Evolutionary conservation across 441 rosid genomes (phyloP), one percentile per base, ranked within the genome.

Genomic region (Populus tomentosa): DNA sequence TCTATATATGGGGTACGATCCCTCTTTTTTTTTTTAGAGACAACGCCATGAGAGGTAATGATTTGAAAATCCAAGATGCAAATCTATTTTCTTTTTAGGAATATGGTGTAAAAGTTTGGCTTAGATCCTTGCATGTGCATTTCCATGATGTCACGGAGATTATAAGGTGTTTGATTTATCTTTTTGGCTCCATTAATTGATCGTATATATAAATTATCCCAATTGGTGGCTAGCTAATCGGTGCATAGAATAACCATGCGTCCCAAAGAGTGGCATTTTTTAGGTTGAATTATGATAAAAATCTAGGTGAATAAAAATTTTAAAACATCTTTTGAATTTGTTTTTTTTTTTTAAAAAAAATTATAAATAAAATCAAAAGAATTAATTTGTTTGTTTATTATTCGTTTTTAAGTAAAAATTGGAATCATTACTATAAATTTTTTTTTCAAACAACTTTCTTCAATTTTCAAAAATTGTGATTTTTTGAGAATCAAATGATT

Each of bases 1-100:
- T 46, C 18, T 68, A n/a, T 30, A 33, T 53, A 32, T 30, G 69
- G 32, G 66, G 21, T 69, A 69, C 42, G 69, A 36, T 59, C 62
- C 38, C 21, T 11, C 42, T 36, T 14, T 40, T 40, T 1, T 14
- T 40, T 40, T 1, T 7, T 1, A 75, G 26, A 70, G 79, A 79
- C 82, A 75, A 56, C 11, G 32, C 69, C 80, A 78, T 81, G 76
- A 75, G 81, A 69, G 65, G 76, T 35, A 75, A 78, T 79, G 64
- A 75, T 78, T 75, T 62, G 24, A 76, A 79, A 70, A 68, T 62
- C 81, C 82, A 71, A 71, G 18, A 64, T 67, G 59, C 67, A 59
- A 59, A 69, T 24, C 63, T 67, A 79, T 71, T 72, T 71, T 78
- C 81, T 75, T 78, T 75, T 46, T 63, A 73, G 71, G 35, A 40